Conservation (phyloP, 2,329 filamentous ascomycete species). For the Diaporthe citri region DNA sequence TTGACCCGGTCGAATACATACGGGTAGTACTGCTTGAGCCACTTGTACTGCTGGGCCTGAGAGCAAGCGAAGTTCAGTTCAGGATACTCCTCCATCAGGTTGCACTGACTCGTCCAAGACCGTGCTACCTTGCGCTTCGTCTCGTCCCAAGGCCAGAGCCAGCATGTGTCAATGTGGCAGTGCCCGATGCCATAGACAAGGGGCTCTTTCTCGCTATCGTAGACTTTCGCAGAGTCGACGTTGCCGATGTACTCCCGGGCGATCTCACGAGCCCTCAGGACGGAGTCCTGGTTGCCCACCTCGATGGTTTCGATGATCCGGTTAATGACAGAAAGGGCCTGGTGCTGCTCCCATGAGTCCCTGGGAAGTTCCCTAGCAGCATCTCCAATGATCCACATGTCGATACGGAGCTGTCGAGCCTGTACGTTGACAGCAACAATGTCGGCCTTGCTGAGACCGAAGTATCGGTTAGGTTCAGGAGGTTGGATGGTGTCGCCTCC, state of each 20-base stretch:
- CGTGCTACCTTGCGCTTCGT: slow-evolving; percentile 96
- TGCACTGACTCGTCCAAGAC: slow-evolving; percentile 97
- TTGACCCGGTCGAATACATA: slow-evolving; percentile 92
- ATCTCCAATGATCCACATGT: slow-evolving; percentile 97
- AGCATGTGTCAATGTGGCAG: slow-evolving; percentile 98
- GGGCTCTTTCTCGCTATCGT: slow-evolving; percentile 78
- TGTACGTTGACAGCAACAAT: slow-evolving; percentile 91
- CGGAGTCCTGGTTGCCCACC: slow-evolving; percentile 81
- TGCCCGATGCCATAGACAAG: slow-evolving; percentile 92
- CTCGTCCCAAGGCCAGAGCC: slow-evolving; percentile 98
- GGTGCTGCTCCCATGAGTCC: slow-evolving; percentile 90
- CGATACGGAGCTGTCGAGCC: slow-evolving; percentile 85
- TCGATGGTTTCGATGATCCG: slow-evolving; percentile 92
- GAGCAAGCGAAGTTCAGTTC: slow-evolving; percentile 94
- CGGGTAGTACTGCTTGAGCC: slow-evolving; percentile 92
- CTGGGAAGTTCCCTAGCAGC: slow-evolving; percentile 91
- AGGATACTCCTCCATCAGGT: slow-evolving; percentile 93
- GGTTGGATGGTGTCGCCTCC: slow-evolving; percentile 88
- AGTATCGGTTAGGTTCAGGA: slow-evolving; percentile 87
- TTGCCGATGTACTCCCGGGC: slow-evolving; percentile 86
- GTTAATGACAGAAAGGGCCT: slow-evolving; percentile 86
- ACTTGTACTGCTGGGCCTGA: slow-evolving; percentile 98
- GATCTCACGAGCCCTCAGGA: slow-evolving; percentile 84
- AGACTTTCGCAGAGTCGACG: slow-evolving; percentile 87
- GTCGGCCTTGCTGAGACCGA: slow-evolving; percentile 79